These are phyloP conservation scores for Tuber microsphaerosporum DNA, from an alignment of 495 filamentous ascomycete genomes.

Conservation along the genomic window DNA sequence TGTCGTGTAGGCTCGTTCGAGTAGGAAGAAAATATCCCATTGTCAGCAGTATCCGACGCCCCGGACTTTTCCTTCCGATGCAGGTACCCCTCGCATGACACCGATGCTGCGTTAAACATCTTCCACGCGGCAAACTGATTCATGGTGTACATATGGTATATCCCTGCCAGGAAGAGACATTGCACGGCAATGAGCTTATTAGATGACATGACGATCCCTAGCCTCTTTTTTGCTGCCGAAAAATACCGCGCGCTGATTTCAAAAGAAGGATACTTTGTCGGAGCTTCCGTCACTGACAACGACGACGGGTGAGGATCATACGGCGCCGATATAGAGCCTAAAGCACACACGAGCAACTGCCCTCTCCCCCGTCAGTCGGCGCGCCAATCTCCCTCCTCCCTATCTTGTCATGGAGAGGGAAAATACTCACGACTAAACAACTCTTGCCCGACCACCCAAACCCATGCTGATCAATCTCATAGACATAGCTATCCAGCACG, in stretches of 20 bases:
- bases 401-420: not conserved
- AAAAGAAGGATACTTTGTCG: constrained; percentile 30
- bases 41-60: constrained; percentile 6
- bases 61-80: constrained; percentile 30
- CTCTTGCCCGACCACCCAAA: constrained; percentile 40
- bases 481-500: constrained; percentile 29
- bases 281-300: constrained; percentile 15
- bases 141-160: constrained; percentile 41
- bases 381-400: constrained; percentile 2
- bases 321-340: constrained; percentile 36
- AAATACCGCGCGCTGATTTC: constrained; percentile 33
- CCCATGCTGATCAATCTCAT: constrained; percentile 28
- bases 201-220: constrained; percentile 35
- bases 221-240: constrained; percentile 30
- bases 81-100: constrained; percentile 37
- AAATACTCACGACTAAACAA: constrained; percentile 38
- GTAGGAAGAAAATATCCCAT: constrained; percentile 13
- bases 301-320: constrained; percentile 26
- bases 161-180: constrained; percentile 39
- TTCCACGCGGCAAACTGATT: constrained; percentile 39
- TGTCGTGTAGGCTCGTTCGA: constrained; percentile 34
- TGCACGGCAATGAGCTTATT: constrained; percentile 39
- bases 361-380: not conserved
- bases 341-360: constrained; percentile 37
- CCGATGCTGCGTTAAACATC: constrained; percentile 41